Evolutionary conservation across 331 rosid genomes (phyloP), one percentile per base, ranked within the genome.

Genomic region (Acacia concinna): DNA sequence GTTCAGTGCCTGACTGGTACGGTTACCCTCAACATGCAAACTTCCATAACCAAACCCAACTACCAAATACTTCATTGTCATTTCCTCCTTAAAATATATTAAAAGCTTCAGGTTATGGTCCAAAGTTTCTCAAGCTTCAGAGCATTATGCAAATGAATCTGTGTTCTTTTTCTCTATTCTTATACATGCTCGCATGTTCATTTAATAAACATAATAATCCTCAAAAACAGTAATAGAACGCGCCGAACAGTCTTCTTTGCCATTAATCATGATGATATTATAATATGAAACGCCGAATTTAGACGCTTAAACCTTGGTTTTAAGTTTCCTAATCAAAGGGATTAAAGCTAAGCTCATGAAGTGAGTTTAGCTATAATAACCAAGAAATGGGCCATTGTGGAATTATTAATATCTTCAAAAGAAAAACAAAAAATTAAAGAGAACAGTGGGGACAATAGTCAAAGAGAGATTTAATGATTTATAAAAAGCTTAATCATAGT

Each of bases 1-100:
- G n/a, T 76, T 81, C 76, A 82, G 23, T 67, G 46, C 44, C 44
- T 38, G 41, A 38, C 11, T 8, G 8, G 41, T 38, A 38, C 41
- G 41, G 77, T 78, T 86, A 84, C 81, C 75, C 77, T 21, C 79
- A 78, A 71, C 84, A 73, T 84, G 89, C 88, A 81, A 80, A 73
- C 84, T 73, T 81, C 81, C 73, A 30, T 32, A 34, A 47, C 75
- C 28, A 75, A 85, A 64, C 78, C 74, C 74, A 69, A 77, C 81
- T 1, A 63, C 76, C 59, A 41, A 49, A 77, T 73, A 56, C 56
- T 30, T 51, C 54, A 70, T 65, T n/a, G n/a, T n/a, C n/a, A 73
- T n/a, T 20, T 12, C 44, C 0, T 47, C 13, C 68, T 62, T 35
- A 79, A 64, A 75, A 46, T 64, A 46, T 64, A 38, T 14, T 64